Percentiles rank a stretch among this genome's conserved stretches.
Evolutionary conservation across 208 protist genomes (phyloP).

Genomic region (Trypanosoma melophagium): DNA sequence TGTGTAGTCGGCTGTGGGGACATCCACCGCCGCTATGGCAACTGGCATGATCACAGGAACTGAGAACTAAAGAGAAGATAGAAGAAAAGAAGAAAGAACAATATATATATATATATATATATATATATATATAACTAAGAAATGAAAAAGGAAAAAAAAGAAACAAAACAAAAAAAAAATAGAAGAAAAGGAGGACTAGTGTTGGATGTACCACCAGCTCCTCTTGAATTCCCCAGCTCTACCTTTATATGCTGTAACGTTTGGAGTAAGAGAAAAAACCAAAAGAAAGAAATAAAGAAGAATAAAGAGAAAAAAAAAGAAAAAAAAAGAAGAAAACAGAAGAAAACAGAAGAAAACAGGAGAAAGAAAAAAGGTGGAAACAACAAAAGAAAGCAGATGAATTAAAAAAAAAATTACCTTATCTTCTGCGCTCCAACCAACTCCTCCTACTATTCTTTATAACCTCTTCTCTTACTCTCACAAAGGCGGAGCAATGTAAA

Average conservation of each 20-base stretch:
- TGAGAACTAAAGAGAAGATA: not conserved
- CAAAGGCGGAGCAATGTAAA: too few relatives aligned
- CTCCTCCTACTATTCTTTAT: too few relatives aligned
- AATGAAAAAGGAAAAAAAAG: not conserved
- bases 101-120: not conserved
- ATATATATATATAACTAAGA: constrained; percentile 5
- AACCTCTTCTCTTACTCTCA: too few relatives aligned
- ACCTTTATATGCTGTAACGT: too few relatives aligned
- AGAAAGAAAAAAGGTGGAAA: too few relatives aligned
- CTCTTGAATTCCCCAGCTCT: too few relatives aligned
- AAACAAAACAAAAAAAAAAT: not conserved
- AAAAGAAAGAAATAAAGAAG: constrained; percentile 20
- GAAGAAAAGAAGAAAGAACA: too few relatives aligned
- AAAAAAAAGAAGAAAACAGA: not conserved
- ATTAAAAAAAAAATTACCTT: too few relatives aligned
- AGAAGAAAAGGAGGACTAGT: not conserved
- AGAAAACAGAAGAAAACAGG: not conserved
- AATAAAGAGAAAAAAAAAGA: not conserved
- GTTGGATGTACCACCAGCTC: not conserved
- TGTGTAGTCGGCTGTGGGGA: constrained; percentile 22
- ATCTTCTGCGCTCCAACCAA: too few relatives aligned
- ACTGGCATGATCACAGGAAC: not conserved
- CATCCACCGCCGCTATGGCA: constrained; percentile 7
- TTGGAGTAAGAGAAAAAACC: too few relatives aligned
- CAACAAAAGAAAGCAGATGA: not conserved